phyloP scores from a whole-genome alignment of 2,329 filamentous ascomycete genomes.

The Aspergillus phoenicis region DNA sequence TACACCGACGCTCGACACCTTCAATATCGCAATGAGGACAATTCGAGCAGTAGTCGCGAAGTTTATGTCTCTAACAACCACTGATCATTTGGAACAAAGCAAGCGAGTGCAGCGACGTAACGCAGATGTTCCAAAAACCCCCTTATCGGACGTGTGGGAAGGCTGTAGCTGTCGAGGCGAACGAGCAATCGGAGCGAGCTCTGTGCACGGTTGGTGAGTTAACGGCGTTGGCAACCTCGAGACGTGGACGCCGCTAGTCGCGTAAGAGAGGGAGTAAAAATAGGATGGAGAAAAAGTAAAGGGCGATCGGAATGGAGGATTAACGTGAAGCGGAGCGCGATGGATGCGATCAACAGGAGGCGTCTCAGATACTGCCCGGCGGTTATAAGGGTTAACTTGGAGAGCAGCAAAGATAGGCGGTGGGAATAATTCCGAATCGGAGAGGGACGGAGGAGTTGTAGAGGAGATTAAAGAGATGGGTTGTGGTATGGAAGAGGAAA shows the following conservation, averaged over 20 bases:
- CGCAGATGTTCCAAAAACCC: conserved; percentile 13
- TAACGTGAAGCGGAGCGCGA: conserved; percentile 19
- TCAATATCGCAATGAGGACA: conserved; percentile 5
- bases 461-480: conserved; percentile 3
- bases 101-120: conserved; percentile 6
- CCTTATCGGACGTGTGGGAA: conserved; percentile 20
- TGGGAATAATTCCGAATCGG: conserved; percentile 15
- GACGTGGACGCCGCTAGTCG: not conserved
- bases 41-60: not conserved
- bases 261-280: conserved; percentile 4
- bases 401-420: conserved; percentile 8
- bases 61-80: not conserved
- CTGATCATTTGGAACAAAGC: conserved; percentile 16
- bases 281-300: conserved; percentile 12
- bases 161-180: conserved; percentile 1
- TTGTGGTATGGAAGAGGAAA: not conserved
- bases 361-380: conserved; percentile 12
- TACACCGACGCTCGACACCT: conserved; percentile 11
- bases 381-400: conserved; percentile 9
- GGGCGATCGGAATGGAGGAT: conserved; percentile 8
- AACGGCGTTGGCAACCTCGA: not conserved
- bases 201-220: conserved; percentile 1
- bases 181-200: conserved; percentile 2
- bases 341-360: conserved; percentile 21
- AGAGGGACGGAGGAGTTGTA: conserved; percentile 10